Evolutionary conservation across 768 basidiomycete genomes (phyloP).

Genomic region (Agaricus sinodeliciosus): DNA sequence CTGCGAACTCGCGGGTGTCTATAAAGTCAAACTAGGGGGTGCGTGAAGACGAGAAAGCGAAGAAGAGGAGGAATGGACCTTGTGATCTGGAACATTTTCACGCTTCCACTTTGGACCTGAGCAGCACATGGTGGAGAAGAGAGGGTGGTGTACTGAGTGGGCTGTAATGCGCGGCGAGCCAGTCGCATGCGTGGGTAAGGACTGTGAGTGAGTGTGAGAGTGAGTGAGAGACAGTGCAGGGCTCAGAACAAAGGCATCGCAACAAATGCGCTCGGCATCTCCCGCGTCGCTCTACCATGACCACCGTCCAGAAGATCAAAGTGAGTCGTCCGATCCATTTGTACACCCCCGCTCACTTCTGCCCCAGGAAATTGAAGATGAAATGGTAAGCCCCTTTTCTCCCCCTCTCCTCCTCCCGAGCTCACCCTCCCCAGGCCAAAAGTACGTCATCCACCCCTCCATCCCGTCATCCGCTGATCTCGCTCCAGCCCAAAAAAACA

Average conservation of each 20-base stretch:
- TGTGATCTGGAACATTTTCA: constrained; percentile 96
- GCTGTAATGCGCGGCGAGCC: constrained; percentile 35
- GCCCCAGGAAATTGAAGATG: constrained; percentile 87
- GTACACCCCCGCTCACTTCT: constrained; percentile 14
- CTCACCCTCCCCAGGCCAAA: constrained; percentile 51
- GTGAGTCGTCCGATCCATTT: constrained; percentile 28
- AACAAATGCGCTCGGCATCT: constrained; percentile 24
- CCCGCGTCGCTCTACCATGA: constrained; percentile 51
- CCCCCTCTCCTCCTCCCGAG: not conserved
- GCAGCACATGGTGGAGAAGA: constrained; percentile 41
- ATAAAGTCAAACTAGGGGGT: constrained; percentile 86
- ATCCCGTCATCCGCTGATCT: constrained; percentile 13
- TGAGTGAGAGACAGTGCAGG: constrained; percentile 10
- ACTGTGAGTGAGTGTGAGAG: constrained; percentile 15
- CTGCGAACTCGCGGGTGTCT: constrained; percentile 87
- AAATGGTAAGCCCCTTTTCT: constrained; percentile 62
- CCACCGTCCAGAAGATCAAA: constrained; percentile 88
- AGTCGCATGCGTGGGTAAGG: constrained; percentile 39
- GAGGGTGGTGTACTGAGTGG: constrained; percentile 15
- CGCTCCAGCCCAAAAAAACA: constrained; percentile 84
- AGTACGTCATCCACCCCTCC: constrained; percentile 41
- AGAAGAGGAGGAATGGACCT: constrained; percentile 43
- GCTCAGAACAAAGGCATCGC: not conserved
- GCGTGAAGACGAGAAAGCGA: not conserved
- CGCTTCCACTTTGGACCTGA: constrained; percentile 90